These are phyloP conservation scores for Kitagawia praeruptora DNA, from an alignment of 129 eudicot genomes.

Conservation along the genomic window DNA sequence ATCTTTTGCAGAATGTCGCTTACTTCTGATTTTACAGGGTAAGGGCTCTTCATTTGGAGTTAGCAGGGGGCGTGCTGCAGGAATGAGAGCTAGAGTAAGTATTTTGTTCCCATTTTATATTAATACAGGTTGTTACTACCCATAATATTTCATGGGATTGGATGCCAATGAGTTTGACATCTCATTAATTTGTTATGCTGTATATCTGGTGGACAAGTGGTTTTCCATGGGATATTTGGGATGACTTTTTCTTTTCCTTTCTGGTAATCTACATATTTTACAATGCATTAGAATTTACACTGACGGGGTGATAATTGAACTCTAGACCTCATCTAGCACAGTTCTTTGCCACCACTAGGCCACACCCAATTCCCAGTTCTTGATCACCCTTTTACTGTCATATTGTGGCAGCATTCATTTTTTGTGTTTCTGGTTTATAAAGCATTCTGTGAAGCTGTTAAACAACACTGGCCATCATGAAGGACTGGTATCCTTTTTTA, in stretches of 20 bases:
- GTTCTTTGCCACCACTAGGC: too few relatives aligned
- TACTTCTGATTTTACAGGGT: constrained; percentile 31
- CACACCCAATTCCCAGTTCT: background rate
- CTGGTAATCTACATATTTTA: constrained; percentile 34
- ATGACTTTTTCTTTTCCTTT: too few relatives aligned
- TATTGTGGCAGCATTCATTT: background rate
- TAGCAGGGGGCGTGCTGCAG: constrained; percentile 91
- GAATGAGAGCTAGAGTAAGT: constrained; percentile 91
- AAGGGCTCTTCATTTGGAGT: constrained; percentile 92
- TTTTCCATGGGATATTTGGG: background rate
- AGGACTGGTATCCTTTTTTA: background rate
- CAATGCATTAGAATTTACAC: constrained; percentile 33
- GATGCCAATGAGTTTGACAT: background rate
- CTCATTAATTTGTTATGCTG: too few relatives aligned
- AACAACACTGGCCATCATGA: background rate
- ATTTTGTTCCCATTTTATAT: background rate
- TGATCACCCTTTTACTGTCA: background rate
- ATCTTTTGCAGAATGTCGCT: background rate
- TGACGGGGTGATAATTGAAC: too few relatives aligned
- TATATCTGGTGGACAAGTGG: background rate
- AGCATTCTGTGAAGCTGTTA: background rate
- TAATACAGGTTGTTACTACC: background rate
- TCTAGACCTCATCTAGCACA: too few relatives aligned
- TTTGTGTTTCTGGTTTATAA: background rate
- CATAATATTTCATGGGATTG: background rate